phyloP scores from a whole-genome alignment of 2,329 filamentous ascomycete species.

The Xylaria polymorpha region DNA sequence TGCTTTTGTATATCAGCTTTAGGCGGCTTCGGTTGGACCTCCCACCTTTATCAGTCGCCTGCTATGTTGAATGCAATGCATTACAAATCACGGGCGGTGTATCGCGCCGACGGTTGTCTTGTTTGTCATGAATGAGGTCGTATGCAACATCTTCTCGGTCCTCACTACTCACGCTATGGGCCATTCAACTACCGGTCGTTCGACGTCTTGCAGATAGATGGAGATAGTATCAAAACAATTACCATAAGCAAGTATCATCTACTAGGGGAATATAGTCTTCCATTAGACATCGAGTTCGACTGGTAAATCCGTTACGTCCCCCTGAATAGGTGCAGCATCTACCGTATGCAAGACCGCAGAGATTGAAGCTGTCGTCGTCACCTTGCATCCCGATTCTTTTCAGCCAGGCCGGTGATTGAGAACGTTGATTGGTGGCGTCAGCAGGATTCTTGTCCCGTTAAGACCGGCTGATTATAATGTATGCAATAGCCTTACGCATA shows the following conservation, averaged over 20 bases:
- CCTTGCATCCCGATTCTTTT: neutral
- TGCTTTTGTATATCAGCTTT: slow-evolving; percentile 13
- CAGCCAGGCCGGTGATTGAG: neutral
- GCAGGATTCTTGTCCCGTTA: neutral
- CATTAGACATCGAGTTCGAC: slow-evolving; percentile 1
- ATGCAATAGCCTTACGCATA: slow-evolving; percentile 2
- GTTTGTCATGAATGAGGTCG: neutral
- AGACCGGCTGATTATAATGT: neutral
- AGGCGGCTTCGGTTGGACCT: no score
- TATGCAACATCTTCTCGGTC: slow-evolving; percentile 1
- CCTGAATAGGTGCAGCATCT: neutral
- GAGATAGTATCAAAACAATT: neutral
- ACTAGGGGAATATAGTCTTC: neutral
- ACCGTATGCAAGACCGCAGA: neutral
- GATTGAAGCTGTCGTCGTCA: neutral
- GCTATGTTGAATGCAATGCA: neutral
- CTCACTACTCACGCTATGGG: neutral
- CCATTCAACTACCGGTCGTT: neutral
- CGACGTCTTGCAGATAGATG: neutral
- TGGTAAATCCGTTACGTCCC: slow-evolving; percentile 3
- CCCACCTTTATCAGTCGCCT: neutral
- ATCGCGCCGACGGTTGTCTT: slow-evolving; percentile 12
- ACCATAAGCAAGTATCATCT: neutral
- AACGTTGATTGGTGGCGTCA: neutral
- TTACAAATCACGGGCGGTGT: slow-evolving; percentile 18